Evolutionary conservation across 192 early-diverging fungal species (phyloP).

Genomic region (Umbelopsis sp.): DNA sequence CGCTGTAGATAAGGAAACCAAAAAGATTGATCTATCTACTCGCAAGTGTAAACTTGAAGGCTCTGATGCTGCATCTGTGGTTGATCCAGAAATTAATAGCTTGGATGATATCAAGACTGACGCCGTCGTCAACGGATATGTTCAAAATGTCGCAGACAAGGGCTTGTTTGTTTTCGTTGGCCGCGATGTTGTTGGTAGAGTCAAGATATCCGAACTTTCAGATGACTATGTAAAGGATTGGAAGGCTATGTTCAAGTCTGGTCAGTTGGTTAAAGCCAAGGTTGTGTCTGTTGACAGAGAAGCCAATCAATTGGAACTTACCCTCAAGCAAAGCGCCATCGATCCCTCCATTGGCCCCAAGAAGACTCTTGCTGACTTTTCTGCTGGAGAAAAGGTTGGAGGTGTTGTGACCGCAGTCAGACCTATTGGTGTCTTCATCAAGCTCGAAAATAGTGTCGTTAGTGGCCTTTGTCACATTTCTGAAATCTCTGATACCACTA

Average conservation of each 20-base stretch:
- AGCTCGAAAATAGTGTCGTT: conserved; percentile 71
- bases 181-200: conserved; percentile 65
- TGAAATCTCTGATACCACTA: conserved; percentile 82
- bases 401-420: conserved; percentile 76
- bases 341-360: conserved; percentile 33
- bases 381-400: conserved; percentile 74
- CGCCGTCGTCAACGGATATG: conserved; percentile 72
- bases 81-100: conserved; percentile 53
- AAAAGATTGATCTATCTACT: conserved; percentile 65
- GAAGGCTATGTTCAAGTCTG: conserved; percentile 67
- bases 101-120: conserved; percentile 59
- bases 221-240: conserved; percentile 89
- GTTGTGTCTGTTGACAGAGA: conserved; percentile 63
- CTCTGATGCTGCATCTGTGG: conserved; percentile 32
- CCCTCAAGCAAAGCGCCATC: conserved; percentile 64
- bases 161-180: conserved; percentile 77
- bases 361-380: conserved; percentile 61
- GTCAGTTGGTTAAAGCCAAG: conserved; percentile 77
- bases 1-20: conserved; percentile 46
- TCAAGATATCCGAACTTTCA: conserved; percentile 83
- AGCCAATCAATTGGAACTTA: conserved; percentile 66
- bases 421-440: conserved; percentile 81
- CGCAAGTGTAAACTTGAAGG: conserved; percentile 55
- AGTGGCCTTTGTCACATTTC: conserved; percentile 86
- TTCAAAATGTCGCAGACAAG: conserved; percentile 69